phyloP scores from a whole-genome alignment of 768 basidiomycete genomes.

The Termitomyces sp. region DNA sequence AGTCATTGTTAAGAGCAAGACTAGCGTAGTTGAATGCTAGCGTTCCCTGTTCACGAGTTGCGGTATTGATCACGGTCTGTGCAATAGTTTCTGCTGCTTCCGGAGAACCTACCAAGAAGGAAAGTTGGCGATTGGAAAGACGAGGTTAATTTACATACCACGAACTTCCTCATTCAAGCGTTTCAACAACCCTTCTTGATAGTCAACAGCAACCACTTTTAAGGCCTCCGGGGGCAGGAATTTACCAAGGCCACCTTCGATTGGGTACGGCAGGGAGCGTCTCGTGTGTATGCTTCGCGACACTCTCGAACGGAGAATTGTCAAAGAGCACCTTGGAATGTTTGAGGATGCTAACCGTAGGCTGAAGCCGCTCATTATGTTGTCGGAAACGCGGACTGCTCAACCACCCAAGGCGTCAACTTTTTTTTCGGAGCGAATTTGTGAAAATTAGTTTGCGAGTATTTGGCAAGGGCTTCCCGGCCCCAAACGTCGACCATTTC shows the following conservation, averaged over 20 bases:
- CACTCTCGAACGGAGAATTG: constrained; percentile 17
- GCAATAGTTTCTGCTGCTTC: constrained; percentile 54
- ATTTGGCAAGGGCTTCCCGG: constrained; percentile 27
- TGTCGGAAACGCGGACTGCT: neutral
- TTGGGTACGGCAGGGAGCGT: constrained; percentile 54
- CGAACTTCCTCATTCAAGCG: constrained; percentile 71
- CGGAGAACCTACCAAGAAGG: constrained; percentile 40
- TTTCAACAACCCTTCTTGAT: constrained; percentile 78
- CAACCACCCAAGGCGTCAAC: constrained; percentile 4
- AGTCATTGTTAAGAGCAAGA: constrained; percentile 90
- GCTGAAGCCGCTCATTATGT: constrained; percentile 23
- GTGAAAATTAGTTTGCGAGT: constrained; percentile 20
- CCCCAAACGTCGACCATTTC: constrained; percentile 15
- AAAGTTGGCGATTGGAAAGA: neutral
- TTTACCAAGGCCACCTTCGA: constrained; percentile 68
- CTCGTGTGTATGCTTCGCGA: constrained; percentile 45
- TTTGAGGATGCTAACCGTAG: constrained; percentile 24
- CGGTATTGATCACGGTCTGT: constrained; percentile 68
- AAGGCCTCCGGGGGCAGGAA: constrained; percentile 77
- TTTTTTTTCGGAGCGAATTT: constrained; percentile 7
- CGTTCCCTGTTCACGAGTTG: constrained; percentile 49
- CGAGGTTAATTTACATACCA: constrained; percentile 40
- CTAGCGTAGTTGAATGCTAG: constrained; percentile 89
- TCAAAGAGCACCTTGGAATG: constrained; percentile 11
- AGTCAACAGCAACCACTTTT: constrained; percentile 70